These are phyloP conservation scores for Bipolaris victoriae DNA, from an alignment of 2,329 filamentous ascomycete genomes.

Conservation along the genomic window DNA sequence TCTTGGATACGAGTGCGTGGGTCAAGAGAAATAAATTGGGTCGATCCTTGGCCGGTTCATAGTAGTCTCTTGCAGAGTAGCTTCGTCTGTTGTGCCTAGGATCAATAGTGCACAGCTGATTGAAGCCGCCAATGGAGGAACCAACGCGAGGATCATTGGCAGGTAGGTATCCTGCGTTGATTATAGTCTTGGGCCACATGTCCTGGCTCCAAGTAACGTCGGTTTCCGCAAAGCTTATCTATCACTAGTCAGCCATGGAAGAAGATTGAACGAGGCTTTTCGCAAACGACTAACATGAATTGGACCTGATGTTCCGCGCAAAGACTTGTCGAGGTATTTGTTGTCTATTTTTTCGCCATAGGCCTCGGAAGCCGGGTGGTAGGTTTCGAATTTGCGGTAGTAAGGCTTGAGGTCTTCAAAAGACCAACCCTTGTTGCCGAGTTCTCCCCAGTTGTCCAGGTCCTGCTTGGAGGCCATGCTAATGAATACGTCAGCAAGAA, in stretches of 20 bases:
- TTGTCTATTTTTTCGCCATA: conserved; percentile 29
- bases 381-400: conserved; percentile 47
- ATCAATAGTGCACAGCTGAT: conserved; percentile 37
- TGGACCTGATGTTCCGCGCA: conserved; percentile 34
- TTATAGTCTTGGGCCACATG: conserved; percentile 35
- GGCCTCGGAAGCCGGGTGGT: conserved; percentile 31
- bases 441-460: conserved; percentile 49
- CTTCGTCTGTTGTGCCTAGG: conserved; percentile 36
- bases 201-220: conserved; percentile 34
- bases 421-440: conserved; percentile 49
- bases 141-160: conserved; percentile 36
- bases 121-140: conserved; percentile 41
- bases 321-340: conserved; percentile 33
- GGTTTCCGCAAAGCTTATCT: conserved; percentile 32
- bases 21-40: conserved; percentile 58
- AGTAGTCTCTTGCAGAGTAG: conserved; percentile 48
- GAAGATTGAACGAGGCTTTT: background rate
- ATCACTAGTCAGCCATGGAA: conserved; percentile 3
- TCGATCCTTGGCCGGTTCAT: conserved; percentile 44
- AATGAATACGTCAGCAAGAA: background rate
- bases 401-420: conserved; percentile 46
- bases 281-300: conserved; percentile 25
- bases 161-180: conserved; percentile 32
- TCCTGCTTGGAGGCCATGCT: conserved; percentile 38
- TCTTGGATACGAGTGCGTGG: conserved; percentile 54